Conservation (phyloP, 1,284 basidiomycete genomes). For the Lignosus rhinocerotis region DNA sequence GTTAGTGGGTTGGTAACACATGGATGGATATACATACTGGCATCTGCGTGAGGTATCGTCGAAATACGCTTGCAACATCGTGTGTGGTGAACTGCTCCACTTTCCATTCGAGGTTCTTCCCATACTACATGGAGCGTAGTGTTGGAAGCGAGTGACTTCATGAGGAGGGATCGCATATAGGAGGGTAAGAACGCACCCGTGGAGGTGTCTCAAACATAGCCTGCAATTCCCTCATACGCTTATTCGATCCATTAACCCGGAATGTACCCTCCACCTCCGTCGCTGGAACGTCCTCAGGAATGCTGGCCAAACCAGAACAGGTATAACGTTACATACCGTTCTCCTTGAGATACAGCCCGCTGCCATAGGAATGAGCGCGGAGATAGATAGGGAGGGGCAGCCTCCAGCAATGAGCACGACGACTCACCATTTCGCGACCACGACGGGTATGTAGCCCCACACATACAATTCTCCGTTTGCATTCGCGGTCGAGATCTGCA, state of each 20-base stretch:
- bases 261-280: constrained; percentile 97
- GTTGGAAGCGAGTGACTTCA: constrained; percentile 8
- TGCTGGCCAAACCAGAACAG: constrained; percentile 9
- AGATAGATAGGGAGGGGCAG: constrained; percentile 3
- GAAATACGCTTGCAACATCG: constrained; percentile 95
- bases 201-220: constrained; percentile 88
- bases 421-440: constrained; percentile 93
- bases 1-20: constrained; percentile 1
- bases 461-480: constrained; percentile 82
- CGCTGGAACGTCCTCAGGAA: constrained; percentile 45
- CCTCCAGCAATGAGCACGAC: neutral
- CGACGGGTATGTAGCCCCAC: constrained; percentile 94
- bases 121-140: constrained; percentile 62
- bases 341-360: constrained; percentile 90
- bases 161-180: constrained; percentile 1
- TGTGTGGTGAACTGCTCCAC: constrained; percentile 86
- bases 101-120: constrained; percentile 91
- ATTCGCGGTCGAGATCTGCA: constrained; percentile 93
- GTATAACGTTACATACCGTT: constrained; percentile 55
- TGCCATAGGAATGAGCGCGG: constrained; percentile 32
- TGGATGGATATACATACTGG: constrained; percentile 61
- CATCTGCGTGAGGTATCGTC: constrained; percentile 95
- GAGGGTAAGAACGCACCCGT: constrained; percentile 53
- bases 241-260: constrained; percentile 90
- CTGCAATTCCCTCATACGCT: constrained; percentile 95